phyloP scores from a whole-genome alignment of 2,329 filamentous ascomycete species.

The Colletotrichum sp. region DNA sequence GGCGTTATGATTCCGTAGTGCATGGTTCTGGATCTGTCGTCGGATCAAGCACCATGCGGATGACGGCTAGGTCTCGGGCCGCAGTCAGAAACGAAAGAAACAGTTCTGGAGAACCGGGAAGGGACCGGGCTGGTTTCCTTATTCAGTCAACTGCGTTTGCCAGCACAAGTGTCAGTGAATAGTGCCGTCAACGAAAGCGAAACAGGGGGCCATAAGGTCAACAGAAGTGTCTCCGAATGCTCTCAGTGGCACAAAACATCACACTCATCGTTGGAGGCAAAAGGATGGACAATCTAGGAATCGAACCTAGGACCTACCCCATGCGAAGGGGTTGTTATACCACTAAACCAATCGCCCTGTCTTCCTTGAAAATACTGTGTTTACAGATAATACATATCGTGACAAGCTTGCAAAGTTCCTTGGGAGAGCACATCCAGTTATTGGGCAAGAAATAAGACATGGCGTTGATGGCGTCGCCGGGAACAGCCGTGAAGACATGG shows the following conservation, averaged over 20 bases:
- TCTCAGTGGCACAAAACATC: background rate
- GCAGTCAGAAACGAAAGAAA: background rate
- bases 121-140: background rate
- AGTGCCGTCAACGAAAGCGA: background rate
- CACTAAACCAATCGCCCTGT: background rate
- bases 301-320: background rate
- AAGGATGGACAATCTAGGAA: background rate
- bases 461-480: background rate
- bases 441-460: background rate
- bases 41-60: background rate
- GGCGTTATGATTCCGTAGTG: background rate
- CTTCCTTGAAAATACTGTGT: background rate
- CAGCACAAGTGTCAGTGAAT: background rate
- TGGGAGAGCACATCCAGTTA: background rate
- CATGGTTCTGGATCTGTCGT: background rate
- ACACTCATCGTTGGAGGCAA: background rate
- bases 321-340: background rate
- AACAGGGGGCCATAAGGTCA: background rate
- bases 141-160: background rate
- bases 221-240: background rate
- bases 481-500: background rate
- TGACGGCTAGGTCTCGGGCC: background rate
- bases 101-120: background rate
- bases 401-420: background rate
- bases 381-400: background rate